Conservation (phyloP, 768 basidiomycete genomes). For the Sarcodon sp. region DNA sequence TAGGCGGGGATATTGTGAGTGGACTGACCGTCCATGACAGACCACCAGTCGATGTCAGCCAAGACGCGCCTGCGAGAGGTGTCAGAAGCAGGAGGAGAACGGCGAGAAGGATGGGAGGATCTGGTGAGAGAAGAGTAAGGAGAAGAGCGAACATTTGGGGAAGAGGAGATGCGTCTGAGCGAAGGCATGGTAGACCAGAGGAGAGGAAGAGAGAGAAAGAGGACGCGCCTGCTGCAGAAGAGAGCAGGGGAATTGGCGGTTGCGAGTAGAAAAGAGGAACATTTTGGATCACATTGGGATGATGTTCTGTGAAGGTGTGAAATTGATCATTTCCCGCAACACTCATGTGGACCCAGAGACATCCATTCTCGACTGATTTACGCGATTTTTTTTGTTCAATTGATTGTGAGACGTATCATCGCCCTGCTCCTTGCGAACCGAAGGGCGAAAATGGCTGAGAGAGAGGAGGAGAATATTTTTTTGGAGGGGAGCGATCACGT, state of each 20-base stretch:
- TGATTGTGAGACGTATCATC: too few species aligned
- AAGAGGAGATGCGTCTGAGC: conserved; percentile 67
- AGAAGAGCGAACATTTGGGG: conserved; percentile 53
- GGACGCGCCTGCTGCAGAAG: conserved; percentile 2
- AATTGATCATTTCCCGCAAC: not conserved
- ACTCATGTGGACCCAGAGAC: not conserved
- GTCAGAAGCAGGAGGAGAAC: conserved; percentile 53
- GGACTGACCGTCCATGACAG: conserved; percentile 61
- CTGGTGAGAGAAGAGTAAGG: conserved; percentile 37
- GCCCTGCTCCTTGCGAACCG: too few species aligned
- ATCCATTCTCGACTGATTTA: not conserved
- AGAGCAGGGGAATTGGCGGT: not conserved
- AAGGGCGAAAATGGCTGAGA: too few species aligned
- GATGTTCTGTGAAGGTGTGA: not conserved
- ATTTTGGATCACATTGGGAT: not conserved
- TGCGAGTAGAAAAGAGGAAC: not conserved
- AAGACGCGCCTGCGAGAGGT: conserved; percentile 54
- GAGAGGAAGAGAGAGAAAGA: conserved; percentile 19
- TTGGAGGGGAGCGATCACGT: too few species aligned
- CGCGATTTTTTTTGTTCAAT: too few species aligned
- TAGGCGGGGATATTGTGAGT: not conserved
- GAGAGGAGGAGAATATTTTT: too few species aligned
- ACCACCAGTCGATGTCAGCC: conserved; percentile 86
- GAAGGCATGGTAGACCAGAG: conserved; percentile 55
- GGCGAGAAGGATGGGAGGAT: conserved; percentile 30